Evolutionary conservation across 768 basidiomycete species (phyloP).

Genomic region (Tylopilus intermedius): DNA sequence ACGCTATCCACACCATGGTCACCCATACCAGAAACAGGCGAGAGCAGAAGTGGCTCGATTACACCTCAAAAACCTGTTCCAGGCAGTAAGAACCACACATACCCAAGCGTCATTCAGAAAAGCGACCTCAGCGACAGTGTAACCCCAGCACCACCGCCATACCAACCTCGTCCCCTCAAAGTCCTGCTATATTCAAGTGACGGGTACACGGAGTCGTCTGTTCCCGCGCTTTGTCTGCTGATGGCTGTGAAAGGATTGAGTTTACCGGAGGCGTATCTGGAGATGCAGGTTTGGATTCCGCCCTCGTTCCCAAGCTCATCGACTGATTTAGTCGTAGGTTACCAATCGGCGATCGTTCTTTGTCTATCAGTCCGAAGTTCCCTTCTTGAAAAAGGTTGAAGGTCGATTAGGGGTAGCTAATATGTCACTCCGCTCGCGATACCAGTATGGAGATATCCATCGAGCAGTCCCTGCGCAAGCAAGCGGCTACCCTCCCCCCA

Average conservation of each 20-base stretch:
- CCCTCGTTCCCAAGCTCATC: not conserved
- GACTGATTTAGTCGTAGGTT: conserved; percentile 31
- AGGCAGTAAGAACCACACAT: conserved; percentile 11
- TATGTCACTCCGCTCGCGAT: conserved; percentile 21
- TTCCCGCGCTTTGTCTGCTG: conserved; percentile 79
- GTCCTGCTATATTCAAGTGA: conserved; percentile 79
- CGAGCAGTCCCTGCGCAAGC: conserved; percentile 13
- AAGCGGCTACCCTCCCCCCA: conserved; percentile 10
- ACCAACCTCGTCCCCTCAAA: conserved; percentile 60
- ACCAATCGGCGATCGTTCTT: conserved; percentile 81
- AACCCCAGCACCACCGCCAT: conserved; percentile 18
- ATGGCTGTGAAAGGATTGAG: conserved; percentile 68
- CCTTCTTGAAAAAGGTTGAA: conserved; percentile 69
- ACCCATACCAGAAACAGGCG: conserved; percentile 14
- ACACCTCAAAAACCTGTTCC: conserved; percentile 9
- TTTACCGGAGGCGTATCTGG: conserved; percentile 88
- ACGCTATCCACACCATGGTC: conserved; percentile 16
- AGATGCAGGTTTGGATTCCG: conserved; percentile 55
- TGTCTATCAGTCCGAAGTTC: conserved; percentile 80
- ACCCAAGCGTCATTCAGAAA: conserved; percentile 12
- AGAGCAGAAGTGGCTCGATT: conserved; percentile 17
- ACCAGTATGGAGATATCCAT: conserved; percentile 20
- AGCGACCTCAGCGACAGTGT: conserved; percentile 9
- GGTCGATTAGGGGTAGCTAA: conserved; percentile 33
- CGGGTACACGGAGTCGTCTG: conserved; percentile 89